These are phyloP conservation scores for Cercospora sesami DNA, from an alignment of 2,329 filamentous ascomycete genomes.

Conservation along the genomic window DNA sequence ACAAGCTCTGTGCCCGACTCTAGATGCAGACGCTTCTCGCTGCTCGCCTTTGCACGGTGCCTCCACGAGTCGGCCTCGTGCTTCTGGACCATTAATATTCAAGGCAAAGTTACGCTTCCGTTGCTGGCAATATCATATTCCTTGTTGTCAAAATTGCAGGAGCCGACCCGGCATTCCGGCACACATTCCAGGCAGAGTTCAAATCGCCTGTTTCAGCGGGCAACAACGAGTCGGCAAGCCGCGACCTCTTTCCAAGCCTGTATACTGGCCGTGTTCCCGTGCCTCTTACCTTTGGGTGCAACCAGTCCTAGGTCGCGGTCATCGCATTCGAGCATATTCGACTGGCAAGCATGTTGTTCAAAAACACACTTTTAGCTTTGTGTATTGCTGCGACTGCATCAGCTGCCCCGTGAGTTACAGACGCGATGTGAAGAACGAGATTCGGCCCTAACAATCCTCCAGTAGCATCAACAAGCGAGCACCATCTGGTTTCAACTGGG, in stretches of 20 bases:
- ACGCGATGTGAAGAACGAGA: neutral
- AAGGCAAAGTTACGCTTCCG: slow-evolving; percentile 13
- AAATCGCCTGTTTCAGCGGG: slow-evolving; percentile 18
- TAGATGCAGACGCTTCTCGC: neutral
- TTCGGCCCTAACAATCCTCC: neutral
- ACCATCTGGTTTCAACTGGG: slow-evolving; percentile 50
- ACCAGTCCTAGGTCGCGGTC: neutral
- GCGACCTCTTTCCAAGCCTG: slow-evolving; percentile 8
- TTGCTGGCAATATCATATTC: neutral
- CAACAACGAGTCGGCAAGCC: slow-evolving; percentile 12
- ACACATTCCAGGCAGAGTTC: slow-evolving; percentile 20
- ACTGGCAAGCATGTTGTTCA: slow-evolving; percentile 31
- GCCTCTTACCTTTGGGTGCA: neutral
- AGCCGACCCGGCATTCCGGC: slow-evolving; percentile 20
- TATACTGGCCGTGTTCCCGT: neutral
- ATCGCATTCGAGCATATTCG: neutral
- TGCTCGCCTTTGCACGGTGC: neutral
- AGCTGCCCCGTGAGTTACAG: slow-evolving; percentile 32
- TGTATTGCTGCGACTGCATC: slow-evolving; percentile 30
- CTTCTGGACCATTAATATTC: slow-evolving; percentile 7
- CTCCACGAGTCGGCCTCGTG: neutral
- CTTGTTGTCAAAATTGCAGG: slow-evolving; percentile 16
- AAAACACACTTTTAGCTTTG: slow-evolving; percentile 28
- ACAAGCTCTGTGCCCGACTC: neutral
- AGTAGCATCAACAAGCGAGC: slow-evolving; percentile 25